Percentiles rank a stretch among this genome's conserved stretches.
phyloP scores from a whole-genome alignment of 371 early-diverging fungal species.

The Rhizomucor miehei region DNA sequence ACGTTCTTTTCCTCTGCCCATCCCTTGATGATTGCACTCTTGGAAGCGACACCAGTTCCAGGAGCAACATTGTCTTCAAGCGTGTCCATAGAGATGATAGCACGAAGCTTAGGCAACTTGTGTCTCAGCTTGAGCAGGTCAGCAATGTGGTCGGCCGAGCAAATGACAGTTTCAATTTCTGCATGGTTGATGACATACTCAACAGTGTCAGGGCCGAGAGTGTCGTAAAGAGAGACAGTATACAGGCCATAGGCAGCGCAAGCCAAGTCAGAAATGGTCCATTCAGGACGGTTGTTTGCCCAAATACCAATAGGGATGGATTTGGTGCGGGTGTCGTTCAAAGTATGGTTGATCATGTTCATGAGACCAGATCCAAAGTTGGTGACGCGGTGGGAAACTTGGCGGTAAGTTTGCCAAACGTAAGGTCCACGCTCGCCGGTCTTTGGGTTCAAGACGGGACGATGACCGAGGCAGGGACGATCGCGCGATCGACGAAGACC shows the following conservation, averaged over 20 bases:
- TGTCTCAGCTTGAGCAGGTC: conserved; percentile 45
- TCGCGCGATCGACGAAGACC: conserved; percentile 24
- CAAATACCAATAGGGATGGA: conserved; percentile 58
- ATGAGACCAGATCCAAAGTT: conserved; percentile 62
- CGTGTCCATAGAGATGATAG: conserved; percentile 74
- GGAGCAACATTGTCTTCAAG: conserved; percentile 37
- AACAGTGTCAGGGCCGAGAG: conserved; percentile 79
- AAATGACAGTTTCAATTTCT: conserved; percentile 67
- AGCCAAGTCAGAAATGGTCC: conserved; percentile 78
- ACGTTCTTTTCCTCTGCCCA: conserved; percentile 54
- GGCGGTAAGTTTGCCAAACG: conserved; percentile 71
- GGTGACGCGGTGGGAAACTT: conserved; percentile 59
- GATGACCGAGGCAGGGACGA: conserved; percentile 50
- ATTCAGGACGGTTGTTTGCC: conserved; percentile 87
- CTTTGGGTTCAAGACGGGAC: conserved; percentile 37
- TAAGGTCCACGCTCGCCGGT: conserved; percentile 62
- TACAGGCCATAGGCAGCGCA: conserved; percentile 46
- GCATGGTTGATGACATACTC: conserved; percentile 63
- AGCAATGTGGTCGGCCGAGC: conserved; percentile 63
- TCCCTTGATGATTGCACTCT: conserved; percentile 28
- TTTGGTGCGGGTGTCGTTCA: conserved; percentile 22
- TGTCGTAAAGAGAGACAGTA: conserved; percentile 94
- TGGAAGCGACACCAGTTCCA: conserved; percentile 24
- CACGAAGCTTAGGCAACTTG: conserved; percentile 58
- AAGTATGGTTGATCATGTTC: conserved; percentile 35